These are phyloP conservation scores for Umbelopsis ramanniana DNA, from an alignment of 192 early-diverging fungal species.

Conservation along the genomic window DNA sequence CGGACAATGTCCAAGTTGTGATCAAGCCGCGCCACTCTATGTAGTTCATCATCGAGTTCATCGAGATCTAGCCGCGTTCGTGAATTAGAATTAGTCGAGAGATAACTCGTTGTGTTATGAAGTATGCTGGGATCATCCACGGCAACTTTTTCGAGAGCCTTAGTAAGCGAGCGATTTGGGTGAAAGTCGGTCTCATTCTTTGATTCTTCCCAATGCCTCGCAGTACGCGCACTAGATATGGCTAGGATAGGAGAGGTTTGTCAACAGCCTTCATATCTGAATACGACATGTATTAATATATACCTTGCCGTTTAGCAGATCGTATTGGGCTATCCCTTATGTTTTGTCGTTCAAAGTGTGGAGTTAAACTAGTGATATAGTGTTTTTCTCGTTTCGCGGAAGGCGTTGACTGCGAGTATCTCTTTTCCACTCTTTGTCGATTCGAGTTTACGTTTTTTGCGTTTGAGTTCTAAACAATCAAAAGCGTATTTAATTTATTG, in stretches of 20 bases:
- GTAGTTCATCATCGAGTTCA: constrained; percentile 14
- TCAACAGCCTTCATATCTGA: too few relatives aligned
- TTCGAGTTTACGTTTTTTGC: too few relatives aligned
- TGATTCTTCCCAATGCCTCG: background rate
- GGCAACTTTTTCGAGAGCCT: background rate
- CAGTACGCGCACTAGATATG: background rate
- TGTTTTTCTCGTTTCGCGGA: background rate
- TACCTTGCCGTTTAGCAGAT: background rate
- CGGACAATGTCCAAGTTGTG: constrained; percentile 12
- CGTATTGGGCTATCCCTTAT: background rate
- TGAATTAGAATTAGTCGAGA: background rate
- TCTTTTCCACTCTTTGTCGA: constrained; percentile 1
- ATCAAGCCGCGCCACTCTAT: background rate
- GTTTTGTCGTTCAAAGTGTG: constrained; percentile 1
- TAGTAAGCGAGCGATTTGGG: constrained; percentile 7
- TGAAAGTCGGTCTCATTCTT: background rate
- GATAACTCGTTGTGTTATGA: background rate
- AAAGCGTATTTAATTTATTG: too few relatives aligned
- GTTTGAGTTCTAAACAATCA: background rate
- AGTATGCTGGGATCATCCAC: background rate
- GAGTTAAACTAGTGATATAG: constrained; percentile 5
- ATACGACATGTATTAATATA: too few relatives aligned
- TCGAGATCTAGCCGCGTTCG: constrained; percentile 9
- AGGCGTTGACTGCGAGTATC: background rate
- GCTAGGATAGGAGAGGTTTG: background rate